phyloP scores from a whole-genome alignment of 208 protist genomes.

The Leishmania turanica region DNA sequence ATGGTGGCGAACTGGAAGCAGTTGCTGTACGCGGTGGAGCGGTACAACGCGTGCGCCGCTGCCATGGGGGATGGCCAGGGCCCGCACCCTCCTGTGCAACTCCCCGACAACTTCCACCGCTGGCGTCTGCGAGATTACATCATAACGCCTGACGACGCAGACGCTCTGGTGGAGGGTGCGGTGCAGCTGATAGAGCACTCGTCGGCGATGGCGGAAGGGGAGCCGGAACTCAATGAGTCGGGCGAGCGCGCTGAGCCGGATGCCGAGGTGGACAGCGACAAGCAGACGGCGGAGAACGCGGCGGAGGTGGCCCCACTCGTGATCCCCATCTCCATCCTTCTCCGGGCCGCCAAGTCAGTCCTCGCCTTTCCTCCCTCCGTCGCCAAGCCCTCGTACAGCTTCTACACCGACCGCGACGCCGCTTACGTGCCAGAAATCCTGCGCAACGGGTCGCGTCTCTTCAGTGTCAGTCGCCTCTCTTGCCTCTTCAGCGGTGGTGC shows the following conservation, averaged over 20 bases:
- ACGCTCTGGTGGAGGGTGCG: constrained; percentile 49
- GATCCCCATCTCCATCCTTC: constrained; percentile 37
- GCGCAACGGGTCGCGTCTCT: constrained; percentile 68
- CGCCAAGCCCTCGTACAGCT: constrained; percentile 47
- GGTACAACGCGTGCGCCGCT: constrained; percentile 36
- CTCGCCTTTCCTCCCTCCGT: constrained; percentile 30
- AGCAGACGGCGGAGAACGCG: background rate
- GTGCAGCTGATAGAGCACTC: constrained; percentile 42
- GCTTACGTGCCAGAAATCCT: constrained; percentile 72
- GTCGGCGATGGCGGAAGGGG: constrained; percentile 3
- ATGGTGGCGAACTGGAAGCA: constrained; percentile 87
- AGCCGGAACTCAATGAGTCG: background rate
- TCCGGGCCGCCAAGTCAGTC: constrained; percentile 46
- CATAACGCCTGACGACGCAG: constrained; percentile 51
- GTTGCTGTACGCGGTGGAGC: constrained; percentile 59
- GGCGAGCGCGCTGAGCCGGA: constrained; percentile 1
- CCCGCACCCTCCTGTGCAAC: constrained; percentile 22
- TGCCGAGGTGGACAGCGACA: background rate
- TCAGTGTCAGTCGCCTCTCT: constrained; percentile 56
- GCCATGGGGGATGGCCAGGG: background rate
- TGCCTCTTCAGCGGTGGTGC: background rate
- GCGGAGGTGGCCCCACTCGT: background rate
- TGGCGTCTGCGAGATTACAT: constrained; percentile 63
- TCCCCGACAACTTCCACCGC: constrained; percentile 68
- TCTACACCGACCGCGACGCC: constrained; percentile 70